phyloP scores from a whole-genome alignment of 345 rosid species.

The Eucalyptus cladocalyx region DNA sequence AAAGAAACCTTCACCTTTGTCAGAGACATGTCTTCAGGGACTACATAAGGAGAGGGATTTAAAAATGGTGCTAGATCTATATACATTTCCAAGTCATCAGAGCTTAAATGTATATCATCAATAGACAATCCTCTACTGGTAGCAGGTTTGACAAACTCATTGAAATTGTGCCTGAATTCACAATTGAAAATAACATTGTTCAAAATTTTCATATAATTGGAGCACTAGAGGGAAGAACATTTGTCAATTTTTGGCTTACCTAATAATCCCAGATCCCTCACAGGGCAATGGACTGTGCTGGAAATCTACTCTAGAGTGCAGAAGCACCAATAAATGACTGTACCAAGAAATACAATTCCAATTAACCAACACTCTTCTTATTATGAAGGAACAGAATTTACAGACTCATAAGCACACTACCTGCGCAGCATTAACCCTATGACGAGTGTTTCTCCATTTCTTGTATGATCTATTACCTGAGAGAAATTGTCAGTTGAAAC shows the following conservation, averaged over 20 bases:
- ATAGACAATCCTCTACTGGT: constrained; percentile 87
- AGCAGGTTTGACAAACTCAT: constrained; percentile 89
- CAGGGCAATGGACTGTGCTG: constrained; percentile 89
- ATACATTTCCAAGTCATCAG: constrained; percentile 96
- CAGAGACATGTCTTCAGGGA: constrained; percentile 95
- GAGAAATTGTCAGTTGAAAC: not conserved
- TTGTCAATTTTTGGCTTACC: constrained; percentile 17
- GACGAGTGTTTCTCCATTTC: constrained; percentile 88
- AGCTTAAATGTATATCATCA: constrained; percentile 59
- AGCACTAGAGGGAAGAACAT: not conserved
- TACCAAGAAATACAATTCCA: not conserved
- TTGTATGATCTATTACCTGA: constrained; percentile 84
- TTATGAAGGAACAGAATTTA: not conserved
- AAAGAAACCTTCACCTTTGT: constrained; percentile 52
- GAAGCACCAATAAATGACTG: constrained; percentile 97
- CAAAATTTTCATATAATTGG: not conserved
- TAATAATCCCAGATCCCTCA: constrained; percentile 42
- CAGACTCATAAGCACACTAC: constrained; percentile 15
- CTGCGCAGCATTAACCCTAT: constrained; percentile 93
- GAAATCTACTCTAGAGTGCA: constrained; percentile 89
- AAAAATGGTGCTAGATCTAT: constrained; percentile 89
- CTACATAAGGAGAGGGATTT: constrained; percentile 92
- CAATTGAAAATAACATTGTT: not conserved
- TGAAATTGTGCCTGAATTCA: constrained; percentile 64
- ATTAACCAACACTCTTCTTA: not conserved